phyloP scores from a whole-genome alignment of 2,329 filamentous ascomycete genomes.

The Mycosphaerelloides madeirae region DNA sequence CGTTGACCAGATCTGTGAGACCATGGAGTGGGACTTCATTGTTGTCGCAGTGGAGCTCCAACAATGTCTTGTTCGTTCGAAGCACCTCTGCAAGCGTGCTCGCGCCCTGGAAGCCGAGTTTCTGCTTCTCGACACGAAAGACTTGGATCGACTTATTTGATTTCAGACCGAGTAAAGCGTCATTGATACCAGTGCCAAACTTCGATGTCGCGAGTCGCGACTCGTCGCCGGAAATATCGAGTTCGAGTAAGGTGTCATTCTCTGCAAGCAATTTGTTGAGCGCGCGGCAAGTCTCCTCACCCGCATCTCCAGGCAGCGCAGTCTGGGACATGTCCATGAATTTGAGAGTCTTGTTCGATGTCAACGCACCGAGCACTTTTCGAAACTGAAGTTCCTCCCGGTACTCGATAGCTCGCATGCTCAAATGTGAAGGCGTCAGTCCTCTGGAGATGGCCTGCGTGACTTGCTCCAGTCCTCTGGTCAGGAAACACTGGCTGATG shows the following conservation, averaged over 20 bases:
- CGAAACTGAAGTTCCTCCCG: constrained; percentile 61
- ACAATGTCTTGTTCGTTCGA: constrained; percentile 57
- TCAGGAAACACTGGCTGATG: constrained; percentile 60
- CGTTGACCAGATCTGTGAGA: constrained; percentile 64
- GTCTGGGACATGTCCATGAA: constrained; percentile 66
- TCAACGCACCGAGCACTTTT: constrained; percentile 57
- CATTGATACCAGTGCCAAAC: constrained; percentile 64
- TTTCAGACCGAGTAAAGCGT: constrained; percentile 60
- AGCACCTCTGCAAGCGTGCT: constrained; percentile 65
- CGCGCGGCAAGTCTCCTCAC: constrained; percentile 61
- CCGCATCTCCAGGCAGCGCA: constrained; percentile 64
- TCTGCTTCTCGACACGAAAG: constrained; percentile 63
- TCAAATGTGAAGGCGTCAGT: constrained; percentile 58
- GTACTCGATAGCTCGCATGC: constrained; percentile 65
- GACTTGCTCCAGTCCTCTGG: constrained; percentile 49
- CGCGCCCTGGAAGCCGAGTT: constrained; percentile 63
- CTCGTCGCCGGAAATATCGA: constrained; percentile 68
- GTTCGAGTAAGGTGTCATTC: constrained; percentile 60
- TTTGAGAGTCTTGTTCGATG: constrained; percentile 57
- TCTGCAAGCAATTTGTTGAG: constrained; percentile 61
- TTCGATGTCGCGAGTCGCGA: constrained; percentile 66
- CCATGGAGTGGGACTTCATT: constrained; percentile 68
- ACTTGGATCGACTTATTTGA: constrained; percentile 58
- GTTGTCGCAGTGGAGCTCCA: constrained; percentile 65
- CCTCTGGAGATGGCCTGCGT: constrained; percentile 49